Conservation (phyloP, 2,329 filamentous ascomycete genomes). For the Phaeosphaeriaceae sp. region DNA sequence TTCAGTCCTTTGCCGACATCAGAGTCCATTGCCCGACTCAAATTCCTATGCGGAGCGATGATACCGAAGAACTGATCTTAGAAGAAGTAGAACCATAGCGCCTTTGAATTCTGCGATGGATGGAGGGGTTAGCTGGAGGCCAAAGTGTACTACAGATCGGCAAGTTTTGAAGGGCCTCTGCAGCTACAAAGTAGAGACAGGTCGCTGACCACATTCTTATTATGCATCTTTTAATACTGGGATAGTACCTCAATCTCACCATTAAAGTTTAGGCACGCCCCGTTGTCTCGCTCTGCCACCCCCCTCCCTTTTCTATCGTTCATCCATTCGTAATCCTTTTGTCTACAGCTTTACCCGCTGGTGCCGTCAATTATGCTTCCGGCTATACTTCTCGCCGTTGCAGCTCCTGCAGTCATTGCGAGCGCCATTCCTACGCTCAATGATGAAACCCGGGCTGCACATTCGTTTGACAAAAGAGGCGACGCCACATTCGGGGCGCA, state of each 20-base stretch:
- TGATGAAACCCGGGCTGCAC: slow-evolving; percentile 9
- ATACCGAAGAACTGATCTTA: slow-evolving; percentile 10
- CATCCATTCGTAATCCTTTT: slow-evolving; percentile 5
- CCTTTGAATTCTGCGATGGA: neutral
- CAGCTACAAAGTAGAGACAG: slow-evolving; percentile 8
- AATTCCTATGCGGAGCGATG: slow-evolving; percentile 13
- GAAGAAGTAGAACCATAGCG: neutral
- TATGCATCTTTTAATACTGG: slow-evolving; percentile 14
- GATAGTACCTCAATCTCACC: slow-evolving; percentile 9
- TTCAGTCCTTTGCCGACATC: slow-evolving; percentile 6
- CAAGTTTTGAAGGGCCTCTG: slow-evolving; percentile 21
- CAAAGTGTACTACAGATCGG: slow-evolving; percentile 4
- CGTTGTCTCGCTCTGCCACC: slow-evolving; percentile 1
- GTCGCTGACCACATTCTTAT: slow-evolving; percentile 18
- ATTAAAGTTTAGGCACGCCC: slow-evolving; percentile 16
- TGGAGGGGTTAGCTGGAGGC: neutral
- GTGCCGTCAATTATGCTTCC: slow-evolving; percentile 21
- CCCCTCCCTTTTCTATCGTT: slow-evolving; percentile 6
- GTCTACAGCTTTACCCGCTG: slow-evolving; percentile 11
- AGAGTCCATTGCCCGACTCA: slow-evolving; percentile 15
- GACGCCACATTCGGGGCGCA: slow-evolving; percentile 11
- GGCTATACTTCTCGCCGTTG: slow-evolving; percentile 18
- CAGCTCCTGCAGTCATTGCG: slow-evolving; percentile 12
- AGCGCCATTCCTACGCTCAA: slow-evolving; percentile 18
- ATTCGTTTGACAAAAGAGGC: slow-evolving; percentile 25